Conservation (phyloP, 2,329 filamentous ascomycete genomes). For the Davidsoniella virescens region DNA sequence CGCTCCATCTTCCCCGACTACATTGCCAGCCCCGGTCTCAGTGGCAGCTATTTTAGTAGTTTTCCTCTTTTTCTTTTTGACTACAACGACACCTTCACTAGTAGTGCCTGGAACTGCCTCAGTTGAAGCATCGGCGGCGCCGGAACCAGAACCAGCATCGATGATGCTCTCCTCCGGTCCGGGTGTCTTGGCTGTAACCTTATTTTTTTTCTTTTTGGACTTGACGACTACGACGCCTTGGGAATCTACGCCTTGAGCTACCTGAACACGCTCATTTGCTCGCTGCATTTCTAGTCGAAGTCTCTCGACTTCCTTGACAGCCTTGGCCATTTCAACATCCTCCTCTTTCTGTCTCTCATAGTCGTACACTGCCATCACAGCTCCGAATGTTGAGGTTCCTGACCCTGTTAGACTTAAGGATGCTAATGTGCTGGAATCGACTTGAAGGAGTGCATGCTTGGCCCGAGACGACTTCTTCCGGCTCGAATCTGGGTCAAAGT, state of each 20-base stretch:
- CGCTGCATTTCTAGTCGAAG: constrained; percentile 79
- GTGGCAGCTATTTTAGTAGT: neutral
- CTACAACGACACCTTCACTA: constrained; percentile 16
- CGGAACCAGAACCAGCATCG: constrained; percentile 3
- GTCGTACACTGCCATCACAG: constrained; percentile 26
- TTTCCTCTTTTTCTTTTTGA: constrained; percentile 22
- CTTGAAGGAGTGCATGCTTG: constrained; percentile 45
- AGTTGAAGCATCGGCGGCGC: constrained; percentile 14
- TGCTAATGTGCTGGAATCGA: constrained; percentile 72
- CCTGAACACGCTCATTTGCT: constrained; percentile 57
- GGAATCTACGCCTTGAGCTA: constrained; percentile 48
- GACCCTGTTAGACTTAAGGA: constrained; percentile 44
- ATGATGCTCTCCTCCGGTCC: neutral
- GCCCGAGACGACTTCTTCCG: constrained; percentile 22
- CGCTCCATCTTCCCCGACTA: constrained; percentile 12
- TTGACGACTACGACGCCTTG: constrained; percentile 51
- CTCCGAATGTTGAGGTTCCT: constrained; percentile 13
- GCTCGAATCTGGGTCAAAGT: constrained; percentile 39
- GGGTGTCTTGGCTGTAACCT: neutral
- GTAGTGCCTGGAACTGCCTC: constrained; percentile 15
- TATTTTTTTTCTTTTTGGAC: constrained; percentile 43
- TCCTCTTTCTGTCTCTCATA: constrained; percentile 55
- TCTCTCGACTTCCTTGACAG: constrained; percentile 76
- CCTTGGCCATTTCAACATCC: constrained; percentile 75
- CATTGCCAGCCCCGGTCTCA: constrained; percentile 8